Evolutionary conservation across 305 asterid species (phyloP), one percentile per base, ranked within the genome.

Genomic region (Rubia tinctorum): DNA sequence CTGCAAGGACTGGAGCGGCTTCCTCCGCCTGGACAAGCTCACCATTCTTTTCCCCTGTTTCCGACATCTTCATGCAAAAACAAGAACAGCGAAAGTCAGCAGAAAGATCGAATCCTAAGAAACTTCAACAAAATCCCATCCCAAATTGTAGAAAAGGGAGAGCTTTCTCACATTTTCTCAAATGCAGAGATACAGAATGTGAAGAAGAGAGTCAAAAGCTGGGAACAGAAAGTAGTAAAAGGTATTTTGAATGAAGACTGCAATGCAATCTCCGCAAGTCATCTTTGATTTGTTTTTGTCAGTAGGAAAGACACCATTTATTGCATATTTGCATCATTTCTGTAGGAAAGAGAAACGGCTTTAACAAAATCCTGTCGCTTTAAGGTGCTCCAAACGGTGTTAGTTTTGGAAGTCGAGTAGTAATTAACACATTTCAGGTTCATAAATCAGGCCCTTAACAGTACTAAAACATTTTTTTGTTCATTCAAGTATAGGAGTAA

Each of bases 11-110:
- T 53, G 37, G 37, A n/a, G 9, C 44, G 22, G 59, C 30, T 37
- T 37, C 43, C 53, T n/a, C 49, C 73, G 42, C 59, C 59, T 53
- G 20, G 20, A 53, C 59, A 53, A 53, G 59, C 59, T 53, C 59
- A 7, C 59, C 59, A 8, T 53, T n/a, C 59, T 7, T 53, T 12
- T 34, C 63, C 10, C 23, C 51, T 18, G 30, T 20, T 53, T 40
- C 73, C 37, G 64, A 43, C 73, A 69, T 69, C 64, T 69, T 51
- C 62, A 51, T 17, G 6, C 15, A 9, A 60, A 53, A 51, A n/a
- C 44, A 6, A 53, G 22, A 53, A 53, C 59, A 53, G 59, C 17
- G 59, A 53, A 1, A 13, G 55, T 49, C 7, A 49, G 55, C 55
- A 53, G 6, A 53, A 53, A 53, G 23, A 53, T 53, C 18, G 59